Conservation (phyloP, 495 filamentous ascomycete species). For the Chaetomium tenue region DNA sequence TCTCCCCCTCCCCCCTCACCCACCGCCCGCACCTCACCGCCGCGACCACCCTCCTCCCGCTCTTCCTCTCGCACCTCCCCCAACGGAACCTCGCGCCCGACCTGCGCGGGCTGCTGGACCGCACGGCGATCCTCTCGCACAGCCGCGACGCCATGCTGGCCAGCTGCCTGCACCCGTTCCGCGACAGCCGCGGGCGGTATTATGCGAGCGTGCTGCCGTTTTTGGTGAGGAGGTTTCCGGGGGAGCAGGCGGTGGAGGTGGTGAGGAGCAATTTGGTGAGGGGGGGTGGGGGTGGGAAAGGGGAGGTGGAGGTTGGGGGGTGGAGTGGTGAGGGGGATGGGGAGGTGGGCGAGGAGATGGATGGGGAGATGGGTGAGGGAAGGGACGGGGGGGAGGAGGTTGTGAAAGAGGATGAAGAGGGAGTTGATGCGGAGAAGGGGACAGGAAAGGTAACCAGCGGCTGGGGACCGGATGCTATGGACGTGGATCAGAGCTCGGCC, state of each 20-base stretch:
- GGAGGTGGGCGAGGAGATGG: conserved; percentile 7
- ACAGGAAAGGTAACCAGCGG: conserved; percentile 25
- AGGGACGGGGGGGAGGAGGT: conserved; percentile 10
- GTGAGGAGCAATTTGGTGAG: conserved; percentile 58
- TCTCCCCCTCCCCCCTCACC: conserved; percentile 42
- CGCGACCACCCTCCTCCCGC: conserved; percentile 60
- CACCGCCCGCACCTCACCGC: conserved; percentile 37
- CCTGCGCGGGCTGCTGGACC: conserved; percentile 69
- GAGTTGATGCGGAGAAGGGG: conserved; percentile 28
- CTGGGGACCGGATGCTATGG: conserved; percentile 15
- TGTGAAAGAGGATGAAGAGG: too few relatives aligned
- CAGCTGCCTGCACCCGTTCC: conserved; percentile 72
- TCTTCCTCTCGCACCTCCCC: conserved; percentile 59
- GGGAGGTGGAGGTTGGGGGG: conserved; percentile 19
- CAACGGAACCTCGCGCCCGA: conserved; percentile 60
- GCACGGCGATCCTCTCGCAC: conserved; percentile 66
- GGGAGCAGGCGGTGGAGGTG: conserved; percentile 64
- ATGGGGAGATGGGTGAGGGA: conserved; percentile 4
- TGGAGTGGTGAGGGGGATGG: conserved; percentile 26
- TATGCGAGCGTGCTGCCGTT: conserved; percentile 75
- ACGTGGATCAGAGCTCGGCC: conserved; percentile 9
- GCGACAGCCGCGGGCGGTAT: conserved; percentile 55
- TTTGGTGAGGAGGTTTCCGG: conserved; percentile 58
- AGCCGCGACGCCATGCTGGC: conserved; percentile 70
- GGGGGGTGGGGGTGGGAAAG: conserved; percentile 38